Conservation (phyloP, 768 basidiomycete genomes). For the Dioszegia hungarica region DNA sequence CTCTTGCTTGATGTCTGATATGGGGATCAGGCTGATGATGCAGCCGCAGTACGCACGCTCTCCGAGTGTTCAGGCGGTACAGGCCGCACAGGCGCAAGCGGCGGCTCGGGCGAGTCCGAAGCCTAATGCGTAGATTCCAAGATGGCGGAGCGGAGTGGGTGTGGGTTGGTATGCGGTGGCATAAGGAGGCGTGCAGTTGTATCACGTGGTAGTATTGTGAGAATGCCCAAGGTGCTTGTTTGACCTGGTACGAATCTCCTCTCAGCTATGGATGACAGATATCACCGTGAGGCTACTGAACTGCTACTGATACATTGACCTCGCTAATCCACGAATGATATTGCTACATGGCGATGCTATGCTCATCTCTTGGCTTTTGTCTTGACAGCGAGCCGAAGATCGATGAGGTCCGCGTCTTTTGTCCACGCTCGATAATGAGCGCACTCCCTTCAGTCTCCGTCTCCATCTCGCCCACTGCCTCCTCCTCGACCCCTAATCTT, state of each 20-base stretch:
- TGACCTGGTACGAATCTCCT: too few species aligned
- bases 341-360: conserved; percentile 14
- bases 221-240: too few species aligned
- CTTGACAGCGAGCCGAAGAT: neutral
- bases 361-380: conserved; percentile 10
- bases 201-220: too few species aligned
- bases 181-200: too few species aligned
- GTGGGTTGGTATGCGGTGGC: too few species aligned
- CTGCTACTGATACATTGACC: too few species aligned
- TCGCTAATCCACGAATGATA: conserved; percentile 4
- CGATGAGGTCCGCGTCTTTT: neutral
- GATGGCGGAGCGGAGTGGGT: too few species aligned
- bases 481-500: neutral
- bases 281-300: too few species aligned
- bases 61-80: conserved; percentile 19
- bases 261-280: too few species aligned
- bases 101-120: conserved; percentile 26
- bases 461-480: neutral
- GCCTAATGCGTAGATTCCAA: too few species aligned
- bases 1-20: too few species aligned
- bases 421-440: neutral
- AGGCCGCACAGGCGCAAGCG: too few species aligned
- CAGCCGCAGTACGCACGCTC: conserved; percentile 27
- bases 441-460: neutral
- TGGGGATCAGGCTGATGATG: neutral